Evolutionary conservation across 768 basidiomycete genomes (phyloP).

Genomic region (Trametes cingulata): DNA sequence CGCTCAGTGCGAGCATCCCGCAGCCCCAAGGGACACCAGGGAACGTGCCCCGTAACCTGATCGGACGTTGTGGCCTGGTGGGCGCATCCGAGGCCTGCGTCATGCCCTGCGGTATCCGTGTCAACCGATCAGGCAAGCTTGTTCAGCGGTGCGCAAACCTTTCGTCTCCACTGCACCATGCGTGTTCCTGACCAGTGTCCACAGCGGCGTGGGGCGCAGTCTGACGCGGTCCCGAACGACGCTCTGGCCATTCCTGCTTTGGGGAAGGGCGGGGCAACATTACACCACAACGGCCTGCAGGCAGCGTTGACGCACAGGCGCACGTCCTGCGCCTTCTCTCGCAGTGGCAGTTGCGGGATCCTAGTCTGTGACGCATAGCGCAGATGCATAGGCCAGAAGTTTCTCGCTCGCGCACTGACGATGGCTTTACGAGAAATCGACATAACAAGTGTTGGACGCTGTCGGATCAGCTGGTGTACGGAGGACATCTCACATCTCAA

Average conservation of each 20-base stretch:
- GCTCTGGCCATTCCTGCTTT: neutral
- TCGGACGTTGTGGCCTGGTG: neutral
- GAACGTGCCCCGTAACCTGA: neutral
- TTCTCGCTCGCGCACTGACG: neutral
- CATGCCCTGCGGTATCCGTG: neutral
- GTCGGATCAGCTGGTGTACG: slow-evolving; percentile 1
- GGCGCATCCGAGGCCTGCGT: neutral
- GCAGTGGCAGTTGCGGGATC: too few relatives aligned
- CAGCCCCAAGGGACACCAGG: neutral
- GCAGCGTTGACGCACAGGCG: too few relatives aligned
- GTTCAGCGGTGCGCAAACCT: neutral
- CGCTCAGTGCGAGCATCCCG: neutral
- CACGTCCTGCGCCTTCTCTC: too few relatives aligned
- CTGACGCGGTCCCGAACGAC: neutral
- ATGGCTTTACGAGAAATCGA: slow-evolving; percentile 1
- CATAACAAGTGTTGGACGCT: neutral
- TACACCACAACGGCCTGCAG: too few relatives aligned
- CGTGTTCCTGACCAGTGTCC: too few relatives aligned
- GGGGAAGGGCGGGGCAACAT: too few relatives aligned
- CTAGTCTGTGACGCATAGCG: too few relatives aligned
- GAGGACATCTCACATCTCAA: neutral
- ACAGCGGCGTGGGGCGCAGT: too few relatives aligned
- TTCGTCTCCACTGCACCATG: neutral
- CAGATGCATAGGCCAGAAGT: neutral
- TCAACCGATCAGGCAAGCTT: slow-evolving; percentile 2